phyloP scores from a whole-genome alignment of 257 asterid species.

The Handroanthus guayacan region DNA sequence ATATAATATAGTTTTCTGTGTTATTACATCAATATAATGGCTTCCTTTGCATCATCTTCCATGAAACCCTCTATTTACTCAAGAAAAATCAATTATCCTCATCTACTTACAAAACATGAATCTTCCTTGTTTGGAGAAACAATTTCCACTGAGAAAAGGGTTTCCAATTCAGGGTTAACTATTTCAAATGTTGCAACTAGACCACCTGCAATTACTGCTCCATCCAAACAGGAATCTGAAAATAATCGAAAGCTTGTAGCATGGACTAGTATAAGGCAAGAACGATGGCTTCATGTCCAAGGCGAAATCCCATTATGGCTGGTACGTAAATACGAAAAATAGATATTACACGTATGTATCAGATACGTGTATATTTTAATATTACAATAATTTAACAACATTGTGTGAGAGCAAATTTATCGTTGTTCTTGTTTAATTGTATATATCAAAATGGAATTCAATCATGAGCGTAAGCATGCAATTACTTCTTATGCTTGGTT shows the following conservation, averaged over 20 bases:
- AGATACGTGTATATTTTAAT: too few relatives aligned
- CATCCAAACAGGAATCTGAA: slow-evolving; percentile 35
- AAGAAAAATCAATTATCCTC: background rate
- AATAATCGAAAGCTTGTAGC: slow-evolving; percentile 62
- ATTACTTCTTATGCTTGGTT: background rate
- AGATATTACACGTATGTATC: too few relatives aligned
- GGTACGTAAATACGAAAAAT: slow-evolving; percentile 46
- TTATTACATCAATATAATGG: slow-evolving; percentile 46
- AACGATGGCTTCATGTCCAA: slow-evolving; percentile 84
- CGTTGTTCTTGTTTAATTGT: too few relatives aligned
- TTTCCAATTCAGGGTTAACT: slow-evolving; percentile 14
- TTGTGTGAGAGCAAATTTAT: too few relatives aligned
- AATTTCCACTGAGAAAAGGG: background rate
- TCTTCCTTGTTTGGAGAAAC: slow-evolving; percentile 30
- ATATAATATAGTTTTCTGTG: background rate
- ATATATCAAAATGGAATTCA: too few relatives aligned
- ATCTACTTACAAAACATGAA: slow-evolving; percentile 39
- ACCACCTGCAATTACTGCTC: slow-evolving; percentile 45
- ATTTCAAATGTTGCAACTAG: slow-evolving; percentile 56
- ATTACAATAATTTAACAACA: background rate
- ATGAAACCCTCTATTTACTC: slow-evolving; percentile 35
- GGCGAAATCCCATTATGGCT: slow-evolving; percentile 91
- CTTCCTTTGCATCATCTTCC: slow-evolving; percentile 52
- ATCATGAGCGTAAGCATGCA: too few relatives aligned
- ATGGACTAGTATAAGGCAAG: slow-evolving; percentile 85